phyloP scores from a whole-genome alignment of 805 yeast species.

The Cyberlindnera japonica region DNA sequence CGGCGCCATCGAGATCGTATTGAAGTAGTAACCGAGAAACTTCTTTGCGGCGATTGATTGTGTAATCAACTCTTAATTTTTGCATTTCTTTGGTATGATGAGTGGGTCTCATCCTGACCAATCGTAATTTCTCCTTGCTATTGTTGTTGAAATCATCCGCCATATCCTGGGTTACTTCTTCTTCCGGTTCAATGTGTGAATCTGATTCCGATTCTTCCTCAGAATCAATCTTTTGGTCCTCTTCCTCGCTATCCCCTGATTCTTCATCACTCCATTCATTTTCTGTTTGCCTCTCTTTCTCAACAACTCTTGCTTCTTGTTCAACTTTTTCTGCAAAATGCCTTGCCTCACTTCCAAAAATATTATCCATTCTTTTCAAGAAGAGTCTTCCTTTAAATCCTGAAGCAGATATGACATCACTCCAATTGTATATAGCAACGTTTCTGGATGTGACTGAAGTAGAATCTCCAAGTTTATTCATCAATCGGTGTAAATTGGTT shows the following conservation, averaged over 20 bases:
- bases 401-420: neutral
- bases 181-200: no score
- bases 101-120: no score
- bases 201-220: no score
- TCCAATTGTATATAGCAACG: neutral
- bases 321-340: neutral
- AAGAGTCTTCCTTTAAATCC: neutral
- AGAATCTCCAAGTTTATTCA: neutral
- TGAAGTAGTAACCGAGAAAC: neutral
- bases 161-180: no score
- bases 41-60: neutral
- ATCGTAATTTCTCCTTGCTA: no score
- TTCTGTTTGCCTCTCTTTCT: neutral
- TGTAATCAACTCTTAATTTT: neutral
- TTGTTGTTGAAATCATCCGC: no score
- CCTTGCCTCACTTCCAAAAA: neutral
- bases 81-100: neutral
- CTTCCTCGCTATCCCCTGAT: no score
- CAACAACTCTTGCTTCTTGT: neutral
- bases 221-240: no score
- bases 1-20: no score
- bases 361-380: neutral
- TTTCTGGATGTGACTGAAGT: neutral
- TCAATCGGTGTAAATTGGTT: neutral
- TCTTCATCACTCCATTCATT: no score